phyloP scores from a whole-genome alignment of 2,329 filamentous ascomycete genomes.

The Microdochium bolleyi region DNA sequence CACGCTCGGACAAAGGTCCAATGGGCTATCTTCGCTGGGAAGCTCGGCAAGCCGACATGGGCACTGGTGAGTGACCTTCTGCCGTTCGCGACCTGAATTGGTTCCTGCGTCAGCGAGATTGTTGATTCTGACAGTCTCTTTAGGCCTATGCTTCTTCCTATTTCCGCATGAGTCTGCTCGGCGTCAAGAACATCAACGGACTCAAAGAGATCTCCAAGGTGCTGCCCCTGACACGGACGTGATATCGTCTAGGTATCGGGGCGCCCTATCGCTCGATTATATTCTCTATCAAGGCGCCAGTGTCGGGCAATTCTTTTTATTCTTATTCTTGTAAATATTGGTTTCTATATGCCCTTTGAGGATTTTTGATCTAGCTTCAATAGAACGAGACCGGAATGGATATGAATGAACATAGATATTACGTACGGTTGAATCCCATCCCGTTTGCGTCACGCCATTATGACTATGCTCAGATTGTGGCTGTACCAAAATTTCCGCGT shows the following conservation, averaged over 20 bases:
- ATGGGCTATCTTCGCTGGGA: conserved; percentile 15
- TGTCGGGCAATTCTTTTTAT: no score
- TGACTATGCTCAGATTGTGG: no score
- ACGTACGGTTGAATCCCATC: no score
- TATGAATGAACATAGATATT: no score
- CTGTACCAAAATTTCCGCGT: no score
- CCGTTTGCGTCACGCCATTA: no score
- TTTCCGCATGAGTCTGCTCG: conserved; percentile 33
- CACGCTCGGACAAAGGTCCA: conserved; percentile 10
- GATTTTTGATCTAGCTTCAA: no score
- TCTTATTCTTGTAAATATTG: no score
- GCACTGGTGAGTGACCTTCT: conserved; percentile 12
- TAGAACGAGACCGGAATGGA: no score
- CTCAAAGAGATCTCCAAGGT: conserved; percentile 34
- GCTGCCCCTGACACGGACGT: conserved; percentile 14
- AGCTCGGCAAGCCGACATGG: conserved; percentile 11
- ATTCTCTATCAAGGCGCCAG: no score
- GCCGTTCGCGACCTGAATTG: background rate
- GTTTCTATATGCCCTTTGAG: no score
- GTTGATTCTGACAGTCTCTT: background rate
- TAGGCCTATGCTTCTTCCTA: conserved; percentile 30
- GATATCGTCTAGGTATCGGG: background rate
- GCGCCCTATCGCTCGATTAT: background rate
- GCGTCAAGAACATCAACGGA: conserved; percentile 35
- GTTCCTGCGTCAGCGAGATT: no score